Percentiles rank a stretch among this genome's conserved stretches.
phyloP scores from a whole-genome alignment of 345 rosid genomes.

The Syzygium aqueum region DNA sequence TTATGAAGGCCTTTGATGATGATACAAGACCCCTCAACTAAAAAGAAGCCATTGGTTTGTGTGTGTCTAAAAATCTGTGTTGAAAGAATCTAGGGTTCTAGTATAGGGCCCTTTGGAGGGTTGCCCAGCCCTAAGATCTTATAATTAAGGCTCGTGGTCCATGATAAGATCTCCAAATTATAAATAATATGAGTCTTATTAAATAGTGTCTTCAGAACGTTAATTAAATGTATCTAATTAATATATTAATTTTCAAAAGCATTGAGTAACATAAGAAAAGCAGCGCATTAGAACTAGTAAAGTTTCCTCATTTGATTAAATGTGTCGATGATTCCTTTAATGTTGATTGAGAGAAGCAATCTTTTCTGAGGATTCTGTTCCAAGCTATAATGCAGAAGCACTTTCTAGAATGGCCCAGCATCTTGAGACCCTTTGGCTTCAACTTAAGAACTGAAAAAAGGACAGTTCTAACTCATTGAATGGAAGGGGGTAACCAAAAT shows the following conservation, averaged over 20 bases:
- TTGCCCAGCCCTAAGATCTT: not conserved
- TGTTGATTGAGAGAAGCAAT: not conserved
- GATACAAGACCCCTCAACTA: constrained; percentile 1
- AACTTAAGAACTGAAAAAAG: not conserved
- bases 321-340: not conserved
- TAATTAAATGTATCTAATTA: not conserved
- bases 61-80: not conserved
- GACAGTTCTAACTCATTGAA: not conserved
- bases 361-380: not conserved
- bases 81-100: constrained; percentile 19
- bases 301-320: not conserved
- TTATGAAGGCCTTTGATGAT: constrained; percentile 14
- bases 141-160: not conserved
- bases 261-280: not conserved
- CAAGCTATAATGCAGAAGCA: not conserved
- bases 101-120: not conserved
- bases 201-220: not conserved
- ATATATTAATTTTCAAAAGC: not conserved
- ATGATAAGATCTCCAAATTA: not conserved
- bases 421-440: not conserved
- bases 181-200: not conserved
- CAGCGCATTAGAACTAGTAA: not conserved
- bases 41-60: not conserved
- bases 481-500: not conserved
- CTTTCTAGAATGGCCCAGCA: not conserved